Evolutionary conservation across 345 rosid genomes (phyloP), one percentile per base, ranked within the genome.

Genomic region (Gossypium arboreum): DNA sequence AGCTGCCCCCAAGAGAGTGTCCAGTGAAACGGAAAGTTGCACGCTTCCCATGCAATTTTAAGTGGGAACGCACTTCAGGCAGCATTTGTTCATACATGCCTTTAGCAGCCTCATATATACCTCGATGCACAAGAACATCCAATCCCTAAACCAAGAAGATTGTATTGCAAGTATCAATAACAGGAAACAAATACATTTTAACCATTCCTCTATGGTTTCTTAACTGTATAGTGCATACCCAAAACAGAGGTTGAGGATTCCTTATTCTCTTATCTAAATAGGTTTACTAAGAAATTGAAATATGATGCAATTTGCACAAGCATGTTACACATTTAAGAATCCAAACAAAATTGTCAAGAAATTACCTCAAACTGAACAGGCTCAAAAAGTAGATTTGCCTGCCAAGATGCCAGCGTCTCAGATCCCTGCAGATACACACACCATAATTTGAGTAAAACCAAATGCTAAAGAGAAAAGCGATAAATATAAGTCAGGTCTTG

Each of bases 91-190:
- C 88, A 69, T 90, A 95, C 22, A 90, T 90, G 16, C 98, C 99
- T 84, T 93, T 95, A 27, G 99, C 99, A 68, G 97, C 99, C 89
- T 93, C 98, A 57, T 95, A 93, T 72, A 95, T 95, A 16, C 99
- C 99, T 86, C 98, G 88, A 67, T 95, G 99, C 77, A 91, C 97
- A 77, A 73, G 87, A 52, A 89, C 89, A 83, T 90, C 94, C 68
- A 91, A 73, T 27, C 93, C 97, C 94, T 91, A 82, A 60, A 81
- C 44, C 54, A 73, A 68, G 50, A 62, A 72, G 66, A 77, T 18
- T 45, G 39, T 43, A 79, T 39, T 56, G 29, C 39, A 60, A 41
- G 27, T 17, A 50, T 73, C 65, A 60, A 25, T 44, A 73, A 73
- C 16, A 44, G 29, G 39, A 51, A 66, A 68, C 13, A 62, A 41